Evolutionary conservation across 2,329 filamentous ascomycete genomes (phyloP), one percentile per base, ranked within the genome.

Genomic region (Teratosphaeria epicoccoides): DNA sequence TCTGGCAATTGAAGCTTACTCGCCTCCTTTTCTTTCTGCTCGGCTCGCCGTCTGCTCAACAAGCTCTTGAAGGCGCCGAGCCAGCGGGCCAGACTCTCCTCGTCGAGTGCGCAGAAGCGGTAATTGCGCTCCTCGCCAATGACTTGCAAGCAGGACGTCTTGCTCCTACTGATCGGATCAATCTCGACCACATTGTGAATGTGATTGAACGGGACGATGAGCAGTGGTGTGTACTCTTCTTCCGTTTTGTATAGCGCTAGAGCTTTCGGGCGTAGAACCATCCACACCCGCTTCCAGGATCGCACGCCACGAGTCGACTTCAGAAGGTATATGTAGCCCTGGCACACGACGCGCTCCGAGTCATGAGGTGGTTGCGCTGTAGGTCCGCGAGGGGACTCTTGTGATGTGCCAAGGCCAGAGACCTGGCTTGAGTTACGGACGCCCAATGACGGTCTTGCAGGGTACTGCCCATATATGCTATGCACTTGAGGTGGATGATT

Each of bases 221-320:
- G 84, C 55, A 86, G 77, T 0, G 90, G 88, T 11, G 86, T 84
- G 68, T 97, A 97, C 71, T 98, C 93, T 57, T 80, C 74, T 51
- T 94, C 87, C 64, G 94, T 85, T 69, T 96, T 96, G 76, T 98
- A 98, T 24, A 97, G 79, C 14, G 88, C 86, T 26, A 98, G 74
- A 57, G 87, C 89, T 49, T 85, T 83, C 1, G 88, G 85, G 26
- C 93, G 86, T 49, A 98, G 77, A 0, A 97, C 93, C 11, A 85
- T 86, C 93, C 93, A 97, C 53, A 89, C 78, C 61, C 88, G 85
- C 74, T 95, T 96, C 93, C 93, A 98, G 63, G 95, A 87, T 46
- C 86, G 83, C 50, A 98, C 81, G 7, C 89, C 88, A 22, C 84
- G 78, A 63, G 88, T 90, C 55, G 84, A 87, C 61, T 87, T 88